phyloP scores from a whole-genome alignment of 2,329 filamentous ascomycete genomes.

The Lasiodiplodia sp. region DNA sequence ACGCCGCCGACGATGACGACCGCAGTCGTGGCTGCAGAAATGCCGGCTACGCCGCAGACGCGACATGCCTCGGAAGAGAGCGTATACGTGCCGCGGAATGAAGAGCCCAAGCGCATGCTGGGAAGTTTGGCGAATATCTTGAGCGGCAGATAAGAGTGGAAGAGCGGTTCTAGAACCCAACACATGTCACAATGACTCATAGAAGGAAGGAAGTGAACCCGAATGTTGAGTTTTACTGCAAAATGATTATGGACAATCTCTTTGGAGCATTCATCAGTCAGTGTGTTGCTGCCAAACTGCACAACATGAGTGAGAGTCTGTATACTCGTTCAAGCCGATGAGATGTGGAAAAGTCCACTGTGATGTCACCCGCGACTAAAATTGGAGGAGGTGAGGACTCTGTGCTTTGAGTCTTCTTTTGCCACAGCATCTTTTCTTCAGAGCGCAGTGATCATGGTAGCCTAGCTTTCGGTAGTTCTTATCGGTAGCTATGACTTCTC shows the following conservation, averaged over 20 bases:
- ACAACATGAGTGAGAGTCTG: not conserved
- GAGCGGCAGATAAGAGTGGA: not conserved
- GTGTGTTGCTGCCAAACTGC: not conserved
- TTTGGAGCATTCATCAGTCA: not conserved
- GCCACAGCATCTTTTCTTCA: no score
- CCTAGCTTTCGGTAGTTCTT: no score
- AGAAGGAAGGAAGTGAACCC: not conserved
- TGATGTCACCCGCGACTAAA: not conserved
- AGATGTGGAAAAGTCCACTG: not conserved
- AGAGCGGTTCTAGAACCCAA: not conserved
- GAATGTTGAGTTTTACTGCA: not conserved
- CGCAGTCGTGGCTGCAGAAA: slow-evolving; percentile 15
- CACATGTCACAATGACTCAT: not conserved
- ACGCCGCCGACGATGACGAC: slow-evolving; percentile 35
- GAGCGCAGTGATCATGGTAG: no score
- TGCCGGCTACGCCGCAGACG: not conserved
- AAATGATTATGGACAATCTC: not conserved
- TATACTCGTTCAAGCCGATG: not conserved
- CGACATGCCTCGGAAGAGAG: not conserved
- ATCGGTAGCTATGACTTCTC: no score
- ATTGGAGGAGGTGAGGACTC: not conserved
- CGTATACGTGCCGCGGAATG: not conserved
- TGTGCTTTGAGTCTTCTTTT: no score
- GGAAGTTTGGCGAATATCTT: not conserved
- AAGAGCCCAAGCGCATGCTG: not conserved